These are phyloP conservation scores for Citrullus mucosospermus DNA, from an alignment of 306 rosid species.

Conservation along the genomic window DNA sequence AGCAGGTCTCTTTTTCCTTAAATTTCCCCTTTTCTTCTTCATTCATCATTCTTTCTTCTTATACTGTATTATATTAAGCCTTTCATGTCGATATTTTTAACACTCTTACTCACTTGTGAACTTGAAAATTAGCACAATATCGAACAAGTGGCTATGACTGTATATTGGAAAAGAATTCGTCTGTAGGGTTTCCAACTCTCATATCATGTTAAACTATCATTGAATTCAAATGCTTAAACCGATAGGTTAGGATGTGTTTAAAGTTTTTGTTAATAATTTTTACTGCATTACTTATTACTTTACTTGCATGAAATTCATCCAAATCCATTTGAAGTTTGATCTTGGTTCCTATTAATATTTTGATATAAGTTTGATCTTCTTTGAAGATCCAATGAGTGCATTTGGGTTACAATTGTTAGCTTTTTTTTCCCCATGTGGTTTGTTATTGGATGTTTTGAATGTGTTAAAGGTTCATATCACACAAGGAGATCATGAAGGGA, in stretches of 20 bases:
- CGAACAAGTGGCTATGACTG: background rate
- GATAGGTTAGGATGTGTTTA: background rate
- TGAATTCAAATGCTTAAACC: background rate
- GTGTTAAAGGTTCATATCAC: conserved; percentile 59
- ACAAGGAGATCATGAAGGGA: conserved; percentile 69
- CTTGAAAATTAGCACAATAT: background rate
- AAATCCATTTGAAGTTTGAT: background rate
- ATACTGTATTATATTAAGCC: background rate
- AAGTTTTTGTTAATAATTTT: background rate
- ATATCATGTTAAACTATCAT: background rate
- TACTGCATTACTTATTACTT: background rate
- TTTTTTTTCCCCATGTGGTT: background rate
- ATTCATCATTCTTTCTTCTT: background rate
- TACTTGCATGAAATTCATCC: background rate
- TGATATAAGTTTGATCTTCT: background rate
- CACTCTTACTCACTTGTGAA: background rate
- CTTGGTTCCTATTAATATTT: background rate
- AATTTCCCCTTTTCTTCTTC: background rate
- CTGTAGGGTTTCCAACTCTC: background rate
- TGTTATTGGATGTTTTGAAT: conserved; percentile 10
- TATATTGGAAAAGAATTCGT: background rate
- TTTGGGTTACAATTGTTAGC: background rate
- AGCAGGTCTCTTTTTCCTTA: conserved; percentile 29
- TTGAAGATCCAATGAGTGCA: background rate
- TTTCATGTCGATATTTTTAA: background rate